Conservation (phyloP, 2,329 filamentous ascomycete species). For the Alternaria sp. region DNA sequence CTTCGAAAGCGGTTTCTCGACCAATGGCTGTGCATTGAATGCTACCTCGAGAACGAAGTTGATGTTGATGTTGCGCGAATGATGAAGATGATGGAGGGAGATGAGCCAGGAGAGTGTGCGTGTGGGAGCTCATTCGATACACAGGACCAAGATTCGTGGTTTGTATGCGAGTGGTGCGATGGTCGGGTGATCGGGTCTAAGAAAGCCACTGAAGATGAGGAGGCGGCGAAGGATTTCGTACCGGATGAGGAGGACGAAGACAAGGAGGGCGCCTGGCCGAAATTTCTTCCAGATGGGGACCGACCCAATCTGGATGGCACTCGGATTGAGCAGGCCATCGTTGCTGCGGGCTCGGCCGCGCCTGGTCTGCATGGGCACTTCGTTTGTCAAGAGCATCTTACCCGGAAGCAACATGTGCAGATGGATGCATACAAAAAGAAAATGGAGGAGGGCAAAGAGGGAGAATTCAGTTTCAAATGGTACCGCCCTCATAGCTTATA, state of each 20-base stretch:
- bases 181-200: background rate
- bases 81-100: background rate
- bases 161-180: conserved; percentile 14
- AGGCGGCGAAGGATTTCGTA: background rate
- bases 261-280: conserved; percentile 3
- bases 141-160: background rate
- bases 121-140: background rate
- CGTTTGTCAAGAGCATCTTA: background rate
- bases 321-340: background rate
- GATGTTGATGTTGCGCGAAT: background rate
- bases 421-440: background rate
- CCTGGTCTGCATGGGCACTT: background rate
- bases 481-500: background rate
- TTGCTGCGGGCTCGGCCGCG: background rate
- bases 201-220: background rate
- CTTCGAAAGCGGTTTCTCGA: conserved; percentile 23
- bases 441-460: background rate
- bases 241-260: background rate
- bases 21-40: conserved; percentile 26
- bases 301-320: background rate
- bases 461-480: background rate
- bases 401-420: background rate
- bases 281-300: background rate
- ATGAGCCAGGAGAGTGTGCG: background rate
- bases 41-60: conserved; percentile 6